A percentile compares a stretch with the other conserved stretches of the same genome.
Evolutionary conservation across 805 yeast species (phyloP).

Genomic region (Candida pseudoglaebosa): DNA sequence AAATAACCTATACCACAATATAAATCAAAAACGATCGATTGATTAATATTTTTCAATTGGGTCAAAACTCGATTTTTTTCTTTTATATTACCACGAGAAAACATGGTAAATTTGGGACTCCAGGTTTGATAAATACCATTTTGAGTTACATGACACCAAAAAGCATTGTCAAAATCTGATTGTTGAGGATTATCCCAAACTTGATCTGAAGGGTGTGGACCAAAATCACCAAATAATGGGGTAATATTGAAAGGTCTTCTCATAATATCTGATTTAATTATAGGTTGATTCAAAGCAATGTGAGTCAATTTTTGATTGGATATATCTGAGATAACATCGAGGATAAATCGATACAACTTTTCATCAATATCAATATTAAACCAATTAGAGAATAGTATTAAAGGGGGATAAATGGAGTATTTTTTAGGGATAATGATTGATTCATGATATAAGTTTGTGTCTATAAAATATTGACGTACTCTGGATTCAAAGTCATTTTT

Average conservation of each 20-base stretch:
- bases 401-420: slow-evolving; percentile 64
- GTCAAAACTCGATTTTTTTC: slow-evolving; percentile 68
- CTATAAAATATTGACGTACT: background rate
- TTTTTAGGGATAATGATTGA: slow-evolving; percentile 39
- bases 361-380: slow-evolving; percentile 26
- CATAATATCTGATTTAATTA: slow-evolving; percentile 49
- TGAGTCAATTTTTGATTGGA: slow-evolving; percentile 41
- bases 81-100: slow-evolving; percentile 79
- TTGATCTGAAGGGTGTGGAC: slow-evolving; percentile 32
- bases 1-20: slow-evolving; percentile 89
- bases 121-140: slow-evolving; percentile 75
- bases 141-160: slow-evolving; percentile 71
- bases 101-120: slow-evolving; percentile 87
- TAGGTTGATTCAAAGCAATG: slow-evolving; percentile 70
- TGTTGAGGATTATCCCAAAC: slow-evolving; percentile 28
- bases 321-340: slow-evolving; percentile 13
- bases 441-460: background rate
- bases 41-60: slow-evolving; percentile 31
- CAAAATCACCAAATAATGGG: slow-evolving; percentile 67
- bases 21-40: slow-evolving; percentile 56
- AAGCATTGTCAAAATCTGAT: slow-evolving; percentile 46
- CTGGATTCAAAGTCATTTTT: slow-evolving; percentile 2
- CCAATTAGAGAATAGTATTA: slow-evolving; percentile 54
- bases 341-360: slow-evolving; percentile 13
- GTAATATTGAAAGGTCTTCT: slow-evolving; percentile 61